These are phyloP conservation scores for Tubosaeta sp. DNA, from an alignment of 768 basidiomycete species.

Conservation along the genomic window DNA sequence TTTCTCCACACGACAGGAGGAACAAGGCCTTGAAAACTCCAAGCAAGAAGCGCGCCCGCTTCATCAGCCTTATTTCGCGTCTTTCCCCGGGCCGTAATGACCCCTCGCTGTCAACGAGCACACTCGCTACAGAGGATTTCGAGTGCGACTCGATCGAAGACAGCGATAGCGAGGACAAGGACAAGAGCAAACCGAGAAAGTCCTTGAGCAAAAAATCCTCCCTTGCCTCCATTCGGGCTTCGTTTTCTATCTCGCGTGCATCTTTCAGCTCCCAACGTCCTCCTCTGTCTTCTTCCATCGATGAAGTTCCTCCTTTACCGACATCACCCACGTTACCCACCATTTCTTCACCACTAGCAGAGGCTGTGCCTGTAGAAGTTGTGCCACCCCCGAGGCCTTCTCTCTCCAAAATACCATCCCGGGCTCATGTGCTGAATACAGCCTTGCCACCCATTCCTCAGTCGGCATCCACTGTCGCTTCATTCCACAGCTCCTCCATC, in stretches of 20 bases:
- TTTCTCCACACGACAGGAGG: conserved; percentile 7
- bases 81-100: conserved; percentile 29
- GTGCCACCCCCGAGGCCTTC: conserved; percentile 1
- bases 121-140: conserved; percentile 1
- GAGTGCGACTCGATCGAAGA: conserved; percentile 18
- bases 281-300: conserved; percentile 10
- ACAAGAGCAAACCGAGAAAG: conserved; percentile 14
- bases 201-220: conserved; percentile 28
- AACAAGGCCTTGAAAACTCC: conserved; percentile 23
- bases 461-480: conserved; percentile 24
- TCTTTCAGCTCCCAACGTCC: conserved; percentile 29
- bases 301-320: conserved; percentile 27
- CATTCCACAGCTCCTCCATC: conserved; percentile 24
- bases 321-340: conserved; percentile 28
- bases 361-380: background rate
- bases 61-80: conserved; percentile 31
- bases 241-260: conserved; percentile 28
- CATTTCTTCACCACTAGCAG: conserved; percentile 1
- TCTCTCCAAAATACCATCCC: conserved; percentile 23
- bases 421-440: conserved; percentile 6
- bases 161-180: conserved; percentile 17
- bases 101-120: conserved; percentile 1
- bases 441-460: conserved; percentile 27
- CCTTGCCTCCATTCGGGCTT: conserved; percentile 27
- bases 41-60: conserved; percentile 27